Evolutionary conservation across 73 alveolate genomes (phyloP), one percentile per base, ranked within the genome.

Genomic region (Breviolum minutum): DNA sequence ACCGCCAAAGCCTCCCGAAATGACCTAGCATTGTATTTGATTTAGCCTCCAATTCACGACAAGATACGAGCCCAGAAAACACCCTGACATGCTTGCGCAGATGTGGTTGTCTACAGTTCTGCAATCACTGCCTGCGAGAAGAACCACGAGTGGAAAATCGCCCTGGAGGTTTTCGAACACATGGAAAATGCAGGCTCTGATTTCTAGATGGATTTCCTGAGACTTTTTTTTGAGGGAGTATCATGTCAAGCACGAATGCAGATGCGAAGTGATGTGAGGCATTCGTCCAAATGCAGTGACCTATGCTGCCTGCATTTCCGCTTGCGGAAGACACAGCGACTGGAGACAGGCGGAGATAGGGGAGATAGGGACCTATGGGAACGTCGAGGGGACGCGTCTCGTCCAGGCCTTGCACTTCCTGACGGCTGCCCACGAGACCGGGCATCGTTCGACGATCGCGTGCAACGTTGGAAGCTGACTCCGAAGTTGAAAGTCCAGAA

Each of bases 91-190:
- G 63, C 63, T 79, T 24, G 24, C n/a, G 6, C 92, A 83, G 92
- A 83, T 61, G 92, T 83, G 92, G 92, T 83, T 71, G 92, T 83
- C 76, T 83, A 83, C 76, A 83, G 92, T 62, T 61, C 76, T 24
- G 92, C 92, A 71, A 83, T 83, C 26, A 83, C 92, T 5, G 24
- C 62, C 61, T 61, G 73, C 22, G 92, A 83, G 73, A 83, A 83
- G 92, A 83, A 83, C 27, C 92, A 83, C 12, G 61, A 61, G n/a
- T 83, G 92, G 92, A 14, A 61, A 61, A 61, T 19, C 76, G 92
- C 92, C 24, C 26, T 83, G 92, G 26, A 22, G 60, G n/a, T 83
- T 62, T 83, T 83, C 26, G 76, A 61, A 9, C 69, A 83, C 26
- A 83, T 83, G 92, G n/a, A 14, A 60, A n/a, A 61, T 6, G 62